Base-by-base conservation (phyloP, 2,329 filamentous ascomycete species). In the Eutypa lata region DNA sequence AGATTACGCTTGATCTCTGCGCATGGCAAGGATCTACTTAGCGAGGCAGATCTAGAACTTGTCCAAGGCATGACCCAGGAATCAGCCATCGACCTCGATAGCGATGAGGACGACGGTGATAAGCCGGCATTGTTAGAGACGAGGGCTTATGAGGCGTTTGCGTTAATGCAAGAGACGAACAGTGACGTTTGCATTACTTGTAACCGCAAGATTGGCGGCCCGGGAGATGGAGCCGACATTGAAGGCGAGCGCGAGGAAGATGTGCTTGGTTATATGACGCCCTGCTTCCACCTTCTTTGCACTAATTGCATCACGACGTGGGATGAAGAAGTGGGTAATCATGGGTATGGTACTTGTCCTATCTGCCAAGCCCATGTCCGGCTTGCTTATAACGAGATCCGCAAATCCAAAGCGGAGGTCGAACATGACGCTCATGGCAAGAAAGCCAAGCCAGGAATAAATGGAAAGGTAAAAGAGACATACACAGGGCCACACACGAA, bases 1-100 rank as follows among this genome's bases (percentile, higher is more conserved):
- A 88, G 93, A 28, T 82, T 99, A 18, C 89, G 94, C 10, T 80
- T 96, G 40, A 88, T 97, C 49, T 97, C 92, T 66, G 94, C 92
- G 1, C 93, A 97, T 67, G 94, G 94, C n/a, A 89, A 88, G 58
- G 93, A 97, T 55, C 81, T 99, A 7, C 79, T 99, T 2, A 90
- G 86, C 52, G 85, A 92, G 35, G 88, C 93, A 19, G 93, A 97
- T 63, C 75, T 96, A 45, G 85, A 88, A 59, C 78, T 88, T 3
- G 83, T 93, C 48, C 88, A 91, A 65, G 93, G 92, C 22, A 81
- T 90, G 70, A 91, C 86, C n/a, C 84, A 85, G 8, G 87, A 90
- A 38, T 90, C 90, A 58, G 90, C 94, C 2, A 96, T 99, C 63
- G 89, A 95, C 61, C 80, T 97, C 21, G 91, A 94, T 55, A 90